Evolutionary conservation across 345 rosid species (phyloP).

Genomic region (Nasturtium officinale): DNA sequence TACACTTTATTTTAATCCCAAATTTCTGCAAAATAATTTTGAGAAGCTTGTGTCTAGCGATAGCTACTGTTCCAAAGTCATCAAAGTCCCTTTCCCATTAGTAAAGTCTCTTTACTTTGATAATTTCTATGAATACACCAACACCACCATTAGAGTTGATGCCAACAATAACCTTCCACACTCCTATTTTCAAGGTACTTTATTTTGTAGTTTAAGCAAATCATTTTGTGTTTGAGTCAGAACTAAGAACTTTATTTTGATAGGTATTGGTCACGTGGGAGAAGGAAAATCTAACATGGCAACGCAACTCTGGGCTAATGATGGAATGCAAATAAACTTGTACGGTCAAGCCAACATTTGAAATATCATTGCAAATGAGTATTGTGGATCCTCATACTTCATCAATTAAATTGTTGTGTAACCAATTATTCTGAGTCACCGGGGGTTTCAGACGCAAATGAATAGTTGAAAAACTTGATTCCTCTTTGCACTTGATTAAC

Average conservation of each 20-base stretch:
- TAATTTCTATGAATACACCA: background rate
- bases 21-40: constrained; percentile 50
- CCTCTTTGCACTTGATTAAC: too few relatives aligned
- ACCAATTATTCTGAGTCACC: too few relatives aligned
- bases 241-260: background rate
- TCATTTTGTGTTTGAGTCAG: background rate
- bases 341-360: constrained; percentile 3
- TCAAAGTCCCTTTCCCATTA: constrained; percentile 45
- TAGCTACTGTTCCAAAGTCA: constrained; percentile 38
- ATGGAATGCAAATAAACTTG: constrained; percentile 12
- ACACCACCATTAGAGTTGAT: background rate
- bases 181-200: constrained; percentile 12
- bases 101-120: constrained; percentile 36
- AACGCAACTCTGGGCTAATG: background rate
- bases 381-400: too few relatives aligned
- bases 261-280: background rate
- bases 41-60: constrained; percentile 52
- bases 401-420: too few relatives aligned
- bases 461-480: too few relatives aligned
- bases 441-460: too few relatives aligned
- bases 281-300: background rate
- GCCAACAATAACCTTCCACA: background rate
- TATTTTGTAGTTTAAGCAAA: background rate
- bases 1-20: constrained; percentile 49
- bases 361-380: background rate